Evolutionary conservation across 2,329 filamentous ascomycete genomes (phyloP), one percentile per base, ranked within the genome.

Genomic region (Ophiostoma perfectum): DNA sequence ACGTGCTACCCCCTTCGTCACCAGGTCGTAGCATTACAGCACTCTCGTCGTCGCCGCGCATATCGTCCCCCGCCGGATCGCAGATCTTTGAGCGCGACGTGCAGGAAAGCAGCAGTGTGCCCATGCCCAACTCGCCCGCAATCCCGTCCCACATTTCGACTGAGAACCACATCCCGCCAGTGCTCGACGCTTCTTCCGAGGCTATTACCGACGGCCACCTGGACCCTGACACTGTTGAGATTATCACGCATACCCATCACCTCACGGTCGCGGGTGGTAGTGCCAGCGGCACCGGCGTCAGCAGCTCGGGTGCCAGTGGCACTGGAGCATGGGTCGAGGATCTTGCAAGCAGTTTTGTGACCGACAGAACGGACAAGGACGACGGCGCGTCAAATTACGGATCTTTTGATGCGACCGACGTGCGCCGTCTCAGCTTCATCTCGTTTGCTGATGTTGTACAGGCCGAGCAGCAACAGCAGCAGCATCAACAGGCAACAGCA

Each of bases 361-460:
- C 86, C 66, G 79, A 78, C n/a, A 81, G 71, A 49, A 42, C 60
- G 7, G 11, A 58, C 52, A 38, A 38, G 16, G 71, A 73, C 63
- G 90, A 94, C 72, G 82, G 83, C 39, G 87, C 86, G 1, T 91
- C 89, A 69, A 92, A 88, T 75, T 94, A 94, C 77, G 91, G 89
- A 44, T 87, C 89, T 63, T 81, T 94, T 70, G 93, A 97, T 74
- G 85, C 84, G 52, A 84, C 86, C 64, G 93, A 97, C 74, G 86
- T 96, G 18, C 88, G 92, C 63, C 88, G 94, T 36, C 80, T 98
- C 71, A 95, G 91, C 77, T 98, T 98, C 80, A 96, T 98, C 76
- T 97, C 93, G 7, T 98, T 98, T 78, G 93, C 94, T 70, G 94
- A 98, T 75, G 92, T 98, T 9, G 92, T 98, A 55, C 92, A 96